Evolutionary conservation across 148 eudicot species (phyloP).

Genomic region (Linanthus parryae): DNA sequence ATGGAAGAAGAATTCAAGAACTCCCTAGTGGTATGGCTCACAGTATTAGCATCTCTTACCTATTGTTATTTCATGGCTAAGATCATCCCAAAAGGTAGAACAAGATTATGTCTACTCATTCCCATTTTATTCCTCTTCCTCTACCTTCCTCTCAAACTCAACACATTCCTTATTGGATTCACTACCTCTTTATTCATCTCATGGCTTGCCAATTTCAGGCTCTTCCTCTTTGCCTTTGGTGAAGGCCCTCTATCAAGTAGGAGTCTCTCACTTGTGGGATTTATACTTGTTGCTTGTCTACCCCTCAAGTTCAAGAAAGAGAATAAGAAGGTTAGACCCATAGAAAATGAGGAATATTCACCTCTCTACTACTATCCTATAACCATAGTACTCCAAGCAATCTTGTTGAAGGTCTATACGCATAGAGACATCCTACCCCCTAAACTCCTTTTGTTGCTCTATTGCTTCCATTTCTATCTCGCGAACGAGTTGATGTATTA

Average conservation of each 20-base stretch:
- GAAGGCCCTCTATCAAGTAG: no score
- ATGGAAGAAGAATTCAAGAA: constrained; percentile 28
- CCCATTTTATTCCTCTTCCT: constrained; percentile 20
- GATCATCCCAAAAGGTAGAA: constrained; percentile 7
- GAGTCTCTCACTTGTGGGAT: no score
- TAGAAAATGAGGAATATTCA: no score
- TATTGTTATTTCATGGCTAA: constrained; percentile 14
- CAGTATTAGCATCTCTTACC: constrained; percentile 6
- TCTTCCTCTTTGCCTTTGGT: constrained; percentile 11
- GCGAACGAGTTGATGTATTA: neutral
- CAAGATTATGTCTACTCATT: constrained; percentile 13
- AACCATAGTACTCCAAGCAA: neutral
- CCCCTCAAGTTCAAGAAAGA: neutral
- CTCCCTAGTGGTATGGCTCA: constrained; percentile 27
- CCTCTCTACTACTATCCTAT: neutral
- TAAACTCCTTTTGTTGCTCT: neutral
- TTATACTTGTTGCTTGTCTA: neutral
- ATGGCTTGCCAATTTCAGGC: constrained; percentile 33
- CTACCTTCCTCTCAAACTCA: constrained; percentile 25
- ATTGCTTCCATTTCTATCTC: neutral
- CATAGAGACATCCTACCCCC: neutral
- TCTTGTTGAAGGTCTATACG: neutral
- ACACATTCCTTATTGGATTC: constrained; percentile 14
- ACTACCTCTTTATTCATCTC: constrained; percentile 28
- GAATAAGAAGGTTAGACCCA: no score